phyloP scores from a whole-genome alignment of 345 rosid species.

The Lepidium sativum region DNA sequence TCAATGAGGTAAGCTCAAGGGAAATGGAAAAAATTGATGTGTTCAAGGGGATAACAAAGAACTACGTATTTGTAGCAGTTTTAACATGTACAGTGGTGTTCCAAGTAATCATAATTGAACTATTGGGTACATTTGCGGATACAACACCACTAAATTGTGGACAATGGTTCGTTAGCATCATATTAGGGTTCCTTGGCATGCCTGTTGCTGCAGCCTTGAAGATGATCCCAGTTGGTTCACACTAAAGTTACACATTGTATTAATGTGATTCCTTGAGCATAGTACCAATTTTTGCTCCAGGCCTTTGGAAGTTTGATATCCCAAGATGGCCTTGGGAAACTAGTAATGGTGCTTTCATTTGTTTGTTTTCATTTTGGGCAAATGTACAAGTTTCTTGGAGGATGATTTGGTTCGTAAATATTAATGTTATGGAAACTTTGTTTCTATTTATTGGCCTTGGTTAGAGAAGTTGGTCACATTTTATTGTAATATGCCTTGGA shows the following conservation, averaged over 20 bases:
- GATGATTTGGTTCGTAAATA: constrained; percentile 10
- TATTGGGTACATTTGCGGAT: constrained; percentile 62
- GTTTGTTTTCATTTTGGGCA: neutral
- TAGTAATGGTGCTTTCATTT: neutral
- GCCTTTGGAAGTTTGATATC: constrained; percentile 12
- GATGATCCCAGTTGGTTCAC: constrained; percentile 54
- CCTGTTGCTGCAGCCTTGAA: constrained; percentile 82
- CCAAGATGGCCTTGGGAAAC: neutral
- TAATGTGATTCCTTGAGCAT: neutral
- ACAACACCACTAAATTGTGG: constrained; percentile 57
- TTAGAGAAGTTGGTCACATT: neutral
- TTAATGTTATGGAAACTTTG: neutral
- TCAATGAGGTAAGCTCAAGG: constrained; percentile 76
- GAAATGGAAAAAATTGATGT: constrained; percentile 72
- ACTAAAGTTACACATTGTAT: constrained; percentile 13
- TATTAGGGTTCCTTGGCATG: constrained; percentile 91
- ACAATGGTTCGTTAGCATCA: constrained; percentile 69
- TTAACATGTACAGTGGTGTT: constrained; percentile 50
- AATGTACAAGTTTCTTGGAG: neutral
- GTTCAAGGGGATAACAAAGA: constrained; percentile 56
- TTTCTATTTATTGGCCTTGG: neutral
- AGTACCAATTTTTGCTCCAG: constrained; percentile 5
- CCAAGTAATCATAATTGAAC: constrained; percentile 59
- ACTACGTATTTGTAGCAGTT: constrained; percentile 51
- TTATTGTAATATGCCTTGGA: no score